A percentile compares a stretch with the other conserved stretches of the same genome.
phyloP scores from a whole-genome alignment of 495 filamentous ascomycete genomes.

The Lepraria neglecta region DNA sequence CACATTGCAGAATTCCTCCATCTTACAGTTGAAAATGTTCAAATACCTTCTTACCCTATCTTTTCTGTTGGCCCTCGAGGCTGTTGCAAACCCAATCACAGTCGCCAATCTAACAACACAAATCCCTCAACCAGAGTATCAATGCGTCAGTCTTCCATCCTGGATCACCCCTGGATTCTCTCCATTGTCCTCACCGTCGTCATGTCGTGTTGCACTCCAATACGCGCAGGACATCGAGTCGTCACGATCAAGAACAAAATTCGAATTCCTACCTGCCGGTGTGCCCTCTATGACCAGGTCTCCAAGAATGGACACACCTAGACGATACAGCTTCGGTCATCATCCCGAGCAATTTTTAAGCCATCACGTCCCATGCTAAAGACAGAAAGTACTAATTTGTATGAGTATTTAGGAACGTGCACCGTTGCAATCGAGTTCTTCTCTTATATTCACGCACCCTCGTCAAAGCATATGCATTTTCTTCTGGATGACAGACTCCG shows the following conservation, averaged over 20 bases:
- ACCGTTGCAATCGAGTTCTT: not conserved
- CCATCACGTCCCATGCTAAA: no score
- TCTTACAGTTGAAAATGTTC: no score
- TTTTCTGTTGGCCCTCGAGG: not conserved
- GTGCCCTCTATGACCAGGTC: not conserved
- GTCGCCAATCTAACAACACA: not conserved
- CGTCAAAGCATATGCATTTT: not conserved
- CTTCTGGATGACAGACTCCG: not conserved
- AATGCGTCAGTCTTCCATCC: not conserved
- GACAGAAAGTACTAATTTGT: not conserved
- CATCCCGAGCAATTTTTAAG: no score
- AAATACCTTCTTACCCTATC: no score
- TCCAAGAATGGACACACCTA: not conserved
- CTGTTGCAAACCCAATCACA: not conserved
- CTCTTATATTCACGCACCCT: not conserved
- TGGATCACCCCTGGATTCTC: not conserved
- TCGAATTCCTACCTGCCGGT: not conserved
- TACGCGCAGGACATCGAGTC: not conserved
- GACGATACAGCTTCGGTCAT: not conserved
- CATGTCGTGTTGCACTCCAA: not conserved
- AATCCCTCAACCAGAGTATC: not conserved
- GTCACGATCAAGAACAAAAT: not conserved
- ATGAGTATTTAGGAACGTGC: not conserved
- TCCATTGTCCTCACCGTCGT: not conserved
- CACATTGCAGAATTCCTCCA: no score